Conservation (phyloP, 352 stramenopile species). For the Pythium rhizo-oryzae region DNA sequence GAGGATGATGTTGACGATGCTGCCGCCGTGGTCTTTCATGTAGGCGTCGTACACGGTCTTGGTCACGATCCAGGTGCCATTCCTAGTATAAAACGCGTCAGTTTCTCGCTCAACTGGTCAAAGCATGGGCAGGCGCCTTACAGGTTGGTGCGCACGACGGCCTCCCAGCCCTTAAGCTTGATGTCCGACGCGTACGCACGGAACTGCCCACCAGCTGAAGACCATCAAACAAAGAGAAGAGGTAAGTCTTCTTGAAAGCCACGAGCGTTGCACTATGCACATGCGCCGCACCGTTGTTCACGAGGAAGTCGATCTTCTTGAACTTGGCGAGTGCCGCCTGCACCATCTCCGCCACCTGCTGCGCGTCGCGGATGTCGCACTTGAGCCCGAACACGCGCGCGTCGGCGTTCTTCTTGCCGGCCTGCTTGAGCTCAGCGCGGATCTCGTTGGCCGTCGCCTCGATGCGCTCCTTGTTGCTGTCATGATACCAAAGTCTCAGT, state of each 20-base stretch:
- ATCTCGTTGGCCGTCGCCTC: constrained; percentile 59
- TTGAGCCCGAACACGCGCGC: constrained; percentile 53
- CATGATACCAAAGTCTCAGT: too few species aligned
- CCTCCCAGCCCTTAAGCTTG: constrained; percentile 89
- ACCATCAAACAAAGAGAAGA: background rate
- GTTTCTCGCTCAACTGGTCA: background rate
- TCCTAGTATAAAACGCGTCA: constrained; percentile 35
- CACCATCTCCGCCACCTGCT: constrained; percentile 46
- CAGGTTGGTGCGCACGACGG: constrained; percentile 93
- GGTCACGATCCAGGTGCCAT: constrained; percentile 92
- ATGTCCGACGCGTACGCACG: constrained; percentile 88
- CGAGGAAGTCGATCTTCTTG: constrained; percentile 88
- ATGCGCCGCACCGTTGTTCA: constrained; percentile 91
- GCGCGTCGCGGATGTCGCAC: constrained; percentile 79
- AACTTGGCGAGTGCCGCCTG: constrained; percentile 73
- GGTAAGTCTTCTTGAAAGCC: background rate
- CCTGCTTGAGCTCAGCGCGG: constrained; percentile 47
- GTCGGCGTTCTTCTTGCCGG: constrained; percentile 35
- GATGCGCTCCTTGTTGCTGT: constrained; percentile 71
- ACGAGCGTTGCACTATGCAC: background rate
- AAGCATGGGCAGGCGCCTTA: constrained; percentile 23
- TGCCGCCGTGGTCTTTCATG: constrained; percentile 93
- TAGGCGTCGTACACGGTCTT: constrained; percentile 92
- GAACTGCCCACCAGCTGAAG: constrained; percentile 91
- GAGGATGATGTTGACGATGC: constrained; percentile 96